Evolutionary conservation across 78 protist species (phyloP).

Genomic region (Dictyostelium brefeldianum): DNA sequence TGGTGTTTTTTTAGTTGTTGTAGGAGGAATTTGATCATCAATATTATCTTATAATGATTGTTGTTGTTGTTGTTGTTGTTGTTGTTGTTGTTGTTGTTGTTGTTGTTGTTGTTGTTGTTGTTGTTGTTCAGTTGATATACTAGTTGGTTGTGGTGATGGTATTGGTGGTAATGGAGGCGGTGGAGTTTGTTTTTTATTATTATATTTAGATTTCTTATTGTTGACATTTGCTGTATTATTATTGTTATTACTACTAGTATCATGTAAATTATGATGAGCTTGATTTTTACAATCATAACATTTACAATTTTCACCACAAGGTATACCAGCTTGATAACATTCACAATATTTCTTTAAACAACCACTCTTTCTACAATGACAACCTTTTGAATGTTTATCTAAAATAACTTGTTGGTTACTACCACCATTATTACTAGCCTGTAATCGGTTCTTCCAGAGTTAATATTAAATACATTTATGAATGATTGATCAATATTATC

Average conservation of each 20-base stretch:
- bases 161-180: background rate
- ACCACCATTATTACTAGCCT: background rate
- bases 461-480: background rate
- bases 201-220: background rate
- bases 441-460: background rate
- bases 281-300: constrained; percentile 82
- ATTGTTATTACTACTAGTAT: background rate
- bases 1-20: too few species aligned
- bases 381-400: constrained; percentile 86
- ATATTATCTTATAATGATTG: too few species aligned
- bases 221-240: background rate
- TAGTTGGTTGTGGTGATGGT: background rate
- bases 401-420: background rate
- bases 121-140: background rate
- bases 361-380: constrained; percentile 89
- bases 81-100: too few species aligned
- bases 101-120: constrained; percentile 11
- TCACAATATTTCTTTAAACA: constrained; percentile 95
- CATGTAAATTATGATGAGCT: background rate
- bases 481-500: background rate
- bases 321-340: constrained; percentile 91
- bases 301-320: constrained; percentile 79
- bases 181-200: background rate
- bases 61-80: too few species aligned
- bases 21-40: too few species aligned